Evolutionary conservation across 2,329 filamentous ascomycete genomes (phyloP), one percentile per base, ranked within the genome.

Genomic region (Aureobasidium pullulans): DNA sequence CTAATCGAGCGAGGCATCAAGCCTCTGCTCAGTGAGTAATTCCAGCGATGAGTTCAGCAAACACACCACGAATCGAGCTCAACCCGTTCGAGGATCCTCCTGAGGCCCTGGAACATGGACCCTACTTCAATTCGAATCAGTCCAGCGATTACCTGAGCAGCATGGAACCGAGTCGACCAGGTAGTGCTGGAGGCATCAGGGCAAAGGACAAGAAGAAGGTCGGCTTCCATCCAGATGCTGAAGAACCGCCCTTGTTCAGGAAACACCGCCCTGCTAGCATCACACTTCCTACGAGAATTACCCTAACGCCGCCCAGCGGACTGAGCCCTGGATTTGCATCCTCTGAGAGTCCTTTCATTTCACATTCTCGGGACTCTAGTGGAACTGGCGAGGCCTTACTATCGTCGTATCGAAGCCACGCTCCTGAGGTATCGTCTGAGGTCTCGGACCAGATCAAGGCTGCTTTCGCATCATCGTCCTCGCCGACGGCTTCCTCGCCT

Each of bases 191-290:
- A 29, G 58, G 58, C 3, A 49, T 54, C 29, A 56, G 52, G 37
- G 47, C 59, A n/a, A 61, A 61, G 29, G 61, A 62, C 39, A 64
- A 64, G 61, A 64, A 64, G 52, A 61, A 54, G 34, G 61, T 64
- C n/a, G 61, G 59, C 32, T 64, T 64, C 58, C 59, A 57, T 16
- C 37, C 58, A 9, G 59, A 59, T 23, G 53, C 61, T 42, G 60
- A 46, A 57, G 60, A 50, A 60, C 50, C 50, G 34, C 48, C 48
- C n/a, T 46, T 19, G 42, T 39, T 49, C 34, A 48, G 43, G 23
- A 58, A 53, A 39, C 52, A 62, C 40, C 60, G 61, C 6, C 60
- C 54, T 7, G 44, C 57, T 5, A 59, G 46, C 39, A 59, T 59
- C 16, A 42, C 46, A 15, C 7, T 50, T 7, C 44, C 44, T 39